Percentiles rank a stretch among this genome's conserved stretches.
These are phyloP conservation scores for Pseudodiploospora longispora DNA, from an alignment of 2,329 filamentous ascomycete genomes.

Conservation along the genomic window DNA sequence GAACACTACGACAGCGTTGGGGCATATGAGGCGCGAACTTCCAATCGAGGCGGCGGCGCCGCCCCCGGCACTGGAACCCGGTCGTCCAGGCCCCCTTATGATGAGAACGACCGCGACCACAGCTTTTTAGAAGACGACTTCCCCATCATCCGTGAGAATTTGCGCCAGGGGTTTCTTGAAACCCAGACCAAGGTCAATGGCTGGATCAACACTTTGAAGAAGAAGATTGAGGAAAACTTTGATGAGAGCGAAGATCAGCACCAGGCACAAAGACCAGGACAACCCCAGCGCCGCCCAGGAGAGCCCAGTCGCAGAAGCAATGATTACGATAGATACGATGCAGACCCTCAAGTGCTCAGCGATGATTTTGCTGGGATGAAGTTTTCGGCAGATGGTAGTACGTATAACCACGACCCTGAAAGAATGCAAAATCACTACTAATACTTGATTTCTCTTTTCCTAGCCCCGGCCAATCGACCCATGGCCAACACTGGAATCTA, in stretches of 20 bases:
- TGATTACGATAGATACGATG: constrained; percentile 88
- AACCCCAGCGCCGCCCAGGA: constrained; percentile 42
- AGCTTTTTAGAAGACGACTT: constrained; percentile 96
- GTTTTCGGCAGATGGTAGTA: constrained; percentile 54
- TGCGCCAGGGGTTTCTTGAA: constrained; percentile 89
- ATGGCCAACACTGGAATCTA: constrained; percentile 73
- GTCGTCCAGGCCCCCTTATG: background rate
- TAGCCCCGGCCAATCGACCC: constrained; percentile 44
- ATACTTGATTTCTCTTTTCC: constrained; percentile 8
- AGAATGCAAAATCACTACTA: too few relatives aligned
- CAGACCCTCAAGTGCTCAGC: constrained; percentile 80
- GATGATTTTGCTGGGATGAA: constrained; percentile 78
- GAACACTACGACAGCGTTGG: constrained; percentile 72
- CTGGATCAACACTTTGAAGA: constrained; percentile 87
- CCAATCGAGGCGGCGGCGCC: constrained; percentile 35
- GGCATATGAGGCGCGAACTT: constrained; percentile 49
- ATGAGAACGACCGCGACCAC: constrained; percentile 52
- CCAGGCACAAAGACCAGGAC: constrained; percentile 21
- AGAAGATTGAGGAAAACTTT: constrained; percentile 86
- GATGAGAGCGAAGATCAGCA: constrained; percentile 52
- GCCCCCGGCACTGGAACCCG: constrained; percentile 16
- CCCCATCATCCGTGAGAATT: constrained; percentile 83
- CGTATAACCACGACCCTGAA: constrained; percentile 20
- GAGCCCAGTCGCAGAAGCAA: constrained; percentile 65
- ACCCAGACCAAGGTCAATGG: constrained; percentile 88